Percentiles rank a stretch among this genome's conserved stretches.
These are phyloP conservation scores for Boletus vinaceobasis DNA, from an alignment of 768 basidiomycete species.

Conservation along the genomic window DNA sequence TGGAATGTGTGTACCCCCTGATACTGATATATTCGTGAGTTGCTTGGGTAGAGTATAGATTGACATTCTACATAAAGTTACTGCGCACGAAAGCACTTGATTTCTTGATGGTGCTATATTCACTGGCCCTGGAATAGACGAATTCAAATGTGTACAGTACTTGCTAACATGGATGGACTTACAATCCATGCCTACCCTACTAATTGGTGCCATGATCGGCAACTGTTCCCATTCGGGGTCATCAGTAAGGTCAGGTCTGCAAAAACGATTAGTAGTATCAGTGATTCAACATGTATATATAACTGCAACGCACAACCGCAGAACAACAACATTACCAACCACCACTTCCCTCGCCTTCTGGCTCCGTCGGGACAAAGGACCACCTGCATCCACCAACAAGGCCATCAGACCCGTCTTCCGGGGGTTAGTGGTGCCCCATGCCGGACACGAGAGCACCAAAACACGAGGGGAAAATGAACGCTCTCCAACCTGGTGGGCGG, in stretches of 20 bases:
- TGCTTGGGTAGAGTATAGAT: slow-evolving; percentile 45
- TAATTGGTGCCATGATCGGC: slow-evolving; percentile 42
- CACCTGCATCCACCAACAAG: slow-evolving; percentile 48
- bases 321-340: slow-evolving; percentile 47
- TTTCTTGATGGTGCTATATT: slow-evolving; percentile 58
- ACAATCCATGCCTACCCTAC: slow-evolving; percentile 50
- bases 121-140: slow-evolving; percentile 49
- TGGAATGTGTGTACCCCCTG: slow-evolving; percentile 16
- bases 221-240: slow-evolving; percentile 49
- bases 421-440: slow-evolving; percentile 25
- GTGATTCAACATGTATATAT: background rate
- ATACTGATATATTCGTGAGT: slow-evolving; percentile 7
- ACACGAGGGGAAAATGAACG: slow-evolving; percentile 45
- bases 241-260: slow-evolving; percentile 52
- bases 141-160: background rate
- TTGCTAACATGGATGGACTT: slow-evolving; percentile 18
- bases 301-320: slow-evolving; percentile 46
- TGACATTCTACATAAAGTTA: slow-evolving; percentile 43
- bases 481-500: slow-evolving; percentile 25
- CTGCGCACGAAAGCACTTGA: slow-evolving; percentile 49
- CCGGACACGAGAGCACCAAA: slow-evolving; percentile 44
- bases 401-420: slow-evolving; percentile 40
- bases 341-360: slow-evolving; percentile 36
- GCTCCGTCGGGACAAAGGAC: slow-evolving; percentile 34
- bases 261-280: background rate